A percentile compares a stretch with the other conserved stretches of the same genome.
Evolutionary conservation across 495 filamentous ascomycete genomes (phyloP).

Genomic region (Aspergillus olivimuriae): DNA sequence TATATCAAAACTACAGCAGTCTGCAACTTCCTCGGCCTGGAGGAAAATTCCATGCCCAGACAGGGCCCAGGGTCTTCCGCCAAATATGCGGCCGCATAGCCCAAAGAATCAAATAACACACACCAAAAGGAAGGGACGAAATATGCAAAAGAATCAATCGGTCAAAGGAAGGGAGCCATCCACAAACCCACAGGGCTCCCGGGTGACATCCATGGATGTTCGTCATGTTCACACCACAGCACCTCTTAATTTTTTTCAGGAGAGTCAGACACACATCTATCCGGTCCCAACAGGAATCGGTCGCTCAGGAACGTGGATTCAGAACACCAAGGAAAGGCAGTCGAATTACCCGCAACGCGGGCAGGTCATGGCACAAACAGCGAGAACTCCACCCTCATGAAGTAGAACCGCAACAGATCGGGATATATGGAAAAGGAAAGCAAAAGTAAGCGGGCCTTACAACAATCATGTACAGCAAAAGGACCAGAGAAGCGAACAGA

Average conservation of each 20-base stretch:
- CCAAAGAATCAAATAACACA: background rate
- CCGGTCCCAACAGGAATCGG: no score
- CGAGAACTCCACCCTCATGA: background rate
- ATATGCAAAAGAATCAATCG: background rate
- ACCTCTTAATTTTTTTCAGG: no score
- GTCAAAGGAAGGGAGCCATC: background rate
- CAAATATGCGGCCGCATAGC: background rate
- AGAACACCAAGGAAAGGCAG: background rate
- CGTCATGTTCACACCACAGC: no score
- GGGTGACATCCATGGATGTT: no score
- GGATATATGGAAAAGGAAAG: slow-evolving; percentile 10
- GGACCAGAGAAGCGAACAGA: slow-evolving; percentile 5
- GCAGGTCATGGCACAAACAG: background rate
- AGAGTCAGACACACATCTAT: no score
- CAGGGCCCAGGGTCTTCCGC: background rate
- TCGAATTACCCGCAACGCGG: background rate
- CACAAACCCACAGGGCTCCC: no score
- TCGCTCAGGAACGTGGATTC: background rate
- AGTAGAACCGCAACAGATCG: slow-evolving; percentile 7
- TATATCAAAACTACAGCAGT: no score
- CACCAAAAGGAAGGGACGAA: background rate
- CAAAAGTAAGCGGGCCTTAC: slow-evolving; percentile 8
- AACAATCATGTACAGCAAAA: slow-evolving; percentile 17
- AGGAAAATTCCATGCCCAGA: background rate
- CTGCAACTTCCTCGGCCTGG: no score